Percentiles rank a stretch among this genome's conserved stretches.
phyloP scores from a whole-genome alignment of 202 grass and related monocot genomes.

The Panicum hallii region DNA sequence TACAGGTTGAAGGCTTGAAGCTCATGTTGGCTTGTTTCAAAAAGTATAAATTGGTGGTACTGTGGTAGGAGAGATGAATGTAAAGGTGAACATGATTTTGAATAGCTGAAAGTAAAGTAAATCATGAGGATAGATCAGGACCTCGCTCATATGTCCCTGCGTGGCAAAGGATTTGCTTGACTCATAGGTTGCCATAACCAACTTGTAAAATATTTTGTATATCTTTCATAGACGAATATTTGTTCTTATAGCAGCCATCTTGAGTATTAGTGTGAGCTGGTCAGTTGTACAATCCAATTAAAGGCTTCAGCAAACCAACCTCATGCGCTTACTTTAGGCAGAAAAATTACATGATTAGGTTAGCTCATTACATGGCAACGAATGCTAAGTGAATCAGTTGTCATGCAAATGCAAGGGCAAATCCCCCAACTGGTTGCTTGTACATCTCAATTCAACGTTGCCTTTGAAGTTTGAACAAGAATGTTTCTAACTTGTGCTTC shows the following conservation, averaged over 20 bases:
- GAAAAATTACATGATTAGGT: background rate
- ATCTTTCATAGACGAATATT: background rate
- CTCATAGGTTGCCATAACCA: background rate
- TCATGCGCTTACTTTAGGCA: background rate
- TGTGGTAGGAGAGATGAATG: background rate
- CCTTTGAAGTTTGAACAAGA: background rate
- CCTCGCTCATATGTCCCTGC: background rate
- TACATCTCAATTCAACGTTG: background rate
- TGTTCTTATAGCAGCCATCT: background rate
- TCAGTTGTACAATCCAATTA: background rate
- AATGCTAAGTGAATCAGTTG: background rate
- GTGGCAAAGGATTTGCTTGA: background rate
- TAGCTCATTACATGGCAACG: background rate
- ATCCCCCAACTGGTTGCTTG: background rate
- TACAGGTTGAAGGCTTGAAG: too few species aligned
- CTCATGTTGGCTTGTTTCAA: constrained; percentile 1
- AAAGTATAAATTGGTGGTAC: background rate
- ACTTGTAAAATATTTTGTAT: background rate
- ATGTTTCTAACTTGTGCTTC: background rate
- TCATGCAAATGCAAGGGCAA: background rate
- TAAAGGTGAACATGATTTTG: background rate
- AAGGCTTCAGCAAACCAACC: background rate
- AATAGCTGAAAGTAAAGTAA: background rate
- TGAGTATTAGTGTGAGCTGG: background rate
- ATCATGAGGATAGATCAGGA: background rate